A percentile compares a stretch with the other conserved stretches of the same genome.
These are phyloP conservation scores for Monosporozyma solicola DNA, from an alignment of 805 yeast species.

Conservation along the genomic window DNA sequence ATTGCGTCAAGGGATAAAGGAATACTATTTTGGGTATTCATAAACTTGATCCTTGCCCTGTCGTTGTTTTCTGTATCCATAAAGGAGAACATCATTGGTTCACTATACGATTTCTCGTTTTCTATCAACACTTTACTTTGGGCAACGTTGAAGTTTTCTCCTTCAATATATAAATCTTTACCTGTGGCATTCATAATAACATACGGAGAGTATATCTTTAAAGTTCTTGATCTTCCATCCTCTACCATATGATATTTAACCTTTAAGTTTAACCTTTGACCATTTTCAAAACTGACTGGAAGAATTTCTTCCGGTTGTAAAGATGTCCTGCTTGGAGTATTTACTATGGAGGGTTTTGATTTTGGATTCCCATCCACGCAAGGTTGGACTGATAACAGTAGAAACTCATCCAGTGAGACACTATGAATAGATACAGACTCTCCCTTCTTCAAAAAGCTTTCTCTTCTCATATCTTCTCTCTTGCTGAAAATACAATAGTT, in stretches of 20 bases:
- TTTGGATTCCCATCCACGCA: constrained; percentile 31
- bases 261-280: constrained; percentile 55
- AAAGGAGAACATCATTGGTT: constrained; percentile 82
- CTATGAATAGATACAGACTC: constrained; percentile 68
- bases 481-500: constrained; percentile 71
- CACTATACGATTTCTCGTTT: constrained; percentile 25
- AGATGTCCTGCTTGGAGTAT: constrained; percentile 44
- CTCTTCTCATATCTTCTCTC: constrained; percentile 58
- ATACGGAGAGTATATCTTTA: constrained; percentile 77
- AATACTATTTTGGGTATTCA: constrained; percentile 61
- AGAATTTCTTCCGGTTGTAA: constrained; percentile 49
- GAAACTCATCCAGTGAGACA: constrained; percentile 60
- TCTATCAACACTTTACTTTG: constrained; percentile 33
- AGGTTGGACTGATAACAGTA: constrained; percentile 64
- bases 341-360: constrained; percentile 34
- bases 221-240: constrained; percentile 45
- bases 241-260: constrained; percentile 52
- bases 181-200: constrained; percentile 76
- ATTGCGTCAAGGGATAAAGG: constrained; percentile 82
- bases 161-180: constrained; percentile 47
- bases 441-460: constrained; percentile 53
- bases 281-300: constrained; percentile 47
- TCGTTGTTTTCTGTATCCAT: constrained; percentile 51
- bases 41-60: constrained; percentile 57
- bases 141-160: constrained; percentile 46